Conservation (phyloP, 2,329 filamentous ascomycete species). For the Dendryphion nanum region DNA sequence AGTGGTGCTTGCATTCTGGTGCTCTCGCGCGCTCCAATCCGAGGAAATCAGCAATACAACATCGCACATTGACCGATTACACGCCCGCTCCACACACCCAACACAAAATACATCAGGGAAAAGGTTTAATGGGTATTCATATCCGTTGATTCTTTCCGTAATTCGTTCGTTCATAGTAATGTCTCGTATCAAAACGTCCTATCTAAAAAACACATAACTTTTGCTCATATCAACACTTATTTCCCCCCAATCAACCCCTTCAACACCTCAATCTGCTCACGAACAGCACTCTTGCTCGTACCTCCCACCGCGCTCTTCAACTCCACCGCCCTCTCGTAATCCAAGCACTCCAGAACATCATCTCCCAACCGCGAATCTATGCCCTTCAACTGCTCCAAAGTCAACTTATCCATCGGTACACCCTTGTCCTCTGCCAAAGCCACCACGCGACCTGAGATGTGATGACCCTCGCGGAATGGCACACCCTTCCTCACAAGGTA, state of each 20-base stretch:
- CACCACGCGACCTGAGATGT: slow-evolving; percentile 72
- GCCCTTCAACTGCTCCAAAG: slow-evolving; percentile 62
- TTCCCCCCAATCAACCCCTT: no score
- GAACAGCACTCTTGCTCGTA: slow-evolving; percentile 68
- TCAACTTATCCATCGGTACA: slow-evolving; percentile 69
- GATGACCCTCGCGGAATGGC: slow-evolving; percentile 77
- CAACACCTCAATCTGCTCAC: slow-evolving; percentile 61
- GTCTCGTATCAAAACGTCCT: background rate
- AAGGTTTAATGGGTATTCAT: no score
- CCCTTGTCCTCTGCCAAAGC: slow-evolving; percentile 67
- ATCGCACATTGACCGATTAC: no score
- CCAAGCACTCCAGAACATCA: slow-evolving; percentile 69
- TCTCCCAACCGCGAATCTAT: slow-evolving; percentile 69
- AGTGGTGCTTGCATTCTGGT: no score
- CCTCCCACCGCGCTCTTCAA: slow-evolving; percentile 73
- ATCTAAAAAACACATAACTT: background rate
- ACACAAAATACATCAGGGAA: no score
- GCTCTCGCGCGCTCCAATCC: no score
- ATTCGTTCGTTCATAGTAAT: no score
- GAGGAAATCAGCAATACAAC: no score
- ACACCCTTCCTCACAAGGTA: slow-evolving; percentile 65
- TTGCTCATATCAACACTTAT: slow-evolving; percentile 29
- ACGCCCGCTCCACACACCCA: no score
- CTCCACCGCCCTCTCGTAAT: slow-evolving; percentile 84
- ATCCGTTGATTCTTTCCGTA: background rate